Evolutionary conservation across 352 stramenopile genomes (phyloP).

Genomic region (Globisporangium radiosum): DNA sequence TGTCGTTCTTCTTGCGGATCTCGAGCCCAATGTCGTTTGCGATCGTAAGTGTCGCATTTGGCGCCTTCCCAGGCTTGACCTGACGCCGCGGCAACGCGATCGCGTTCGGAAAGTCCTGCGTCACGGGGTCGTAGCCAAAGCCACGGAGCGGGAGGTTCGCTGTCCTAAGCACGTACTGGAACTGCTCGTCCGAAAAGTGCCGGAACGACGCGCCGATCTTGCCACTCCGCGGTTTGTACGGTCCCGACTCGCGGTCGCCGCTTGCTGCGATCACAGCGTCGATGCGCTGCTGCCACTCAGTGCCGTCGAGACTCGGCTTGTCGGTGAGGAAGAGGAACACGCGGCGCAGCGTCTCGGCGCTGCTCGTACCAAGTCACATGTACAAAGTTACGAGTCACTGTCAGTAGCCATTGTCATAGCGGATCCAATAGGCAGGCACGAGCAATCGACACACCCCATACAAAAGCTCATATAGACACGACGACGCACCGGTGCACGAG

Average conservation of each 20-base stretch:
- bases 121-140: constrained; percentile 83
- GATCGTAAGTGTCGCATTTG: constrained; percentile 44
- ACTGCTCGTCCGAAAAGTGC: constrained; percentile 80
- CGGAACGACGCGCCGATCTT: constrained; percentile 83
- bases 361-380: constrained; percentile 3
- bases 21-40: constrained; percentile 55
- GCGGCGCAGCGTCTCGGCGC: constrained; percentile 64
- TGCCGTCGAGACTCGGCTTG: constrained; percentile 53
- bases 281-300: constrained; percentile 71
- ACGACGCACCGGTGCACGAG: constrained; percentile 53
- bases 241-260: constrained; percentile 46
- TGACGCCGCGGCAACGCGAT: constrained; percentile 73
- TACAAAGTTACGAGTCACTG: neutral
- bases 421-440: neutral
- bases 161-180: constrained; percentile 73
- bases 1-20: constrained; percentile 75
- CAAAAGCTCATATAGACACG: neutral
- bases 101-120: constrained; percentile 65
- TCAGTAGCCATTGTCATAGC: neutral
- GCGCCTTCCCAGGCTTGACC: constrained; percentile 59
- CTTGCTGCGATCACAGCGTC: constrained; percentile 46
- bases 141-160: constrained; percentile 70
- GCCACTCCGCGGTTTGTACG: constrained; percentile 78
- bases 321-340: constrained; percentile 79
- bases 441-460: neutral